Evolutionary conservation across 1,139 yeast species (phyloP), one percentile per base, ranked within the genome.

Genomic region (Meyerozyma smithsonii): DNA sequence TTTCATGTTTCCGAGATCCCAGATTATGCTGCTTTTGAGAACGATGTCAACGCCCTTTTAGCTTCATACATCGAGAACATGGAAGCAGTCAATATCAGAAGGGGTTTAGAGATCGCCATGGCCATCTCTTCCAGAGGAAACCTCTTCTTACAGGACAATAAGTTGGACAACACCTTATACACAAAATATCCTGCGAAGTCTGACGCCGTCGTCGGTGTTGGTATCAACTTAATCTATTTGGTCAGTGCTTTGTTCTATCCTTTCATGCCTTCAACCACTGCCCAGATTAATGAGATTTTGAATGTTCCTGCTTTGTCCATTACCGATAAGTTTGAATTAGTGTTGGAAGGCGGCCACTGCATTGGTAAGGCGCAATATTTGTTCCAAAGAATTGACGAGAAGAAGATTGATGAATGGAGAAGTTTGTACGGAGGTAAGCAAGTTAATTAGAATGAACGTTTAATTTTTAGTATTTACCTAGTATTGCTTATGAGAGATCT

Each of bases 121-220:
- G 76, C 86, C 32, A 71, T 94, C 42, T 85, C 96, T 43, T 80
- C 96, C 21, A 81, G 96, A 56, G 98, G 98, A 63, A 92, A 92
- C 65, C 85, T 75, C 62, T 94, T 90, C 72, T 75, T 92, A 61
- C 99, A 92, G 69, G 97, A 90, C 41, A 89, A 90, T 71, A 90
- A 89, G 66, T 76, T 92, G 55, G 97, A 90, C 64, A 92, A 92
- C 72, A 73, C 86, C 20, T 73, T 90, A 51, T 87, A 81, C 62
- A 78, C 80, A 43, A 79, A 87, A 56, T 62, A 65, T 39, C 96
- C 97, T 28, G 86, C 75, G 32, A 81, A 79, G 58, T 79, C 96
- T 15, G 97, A 90, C 58, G 96, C 96, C 1, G 96, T 92, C 40
- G 86, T 92, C 40, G 96, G 86, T 46, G 85, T 88, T 42, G 97